Evolutionary conservation across 108 stramenopile species (phyloP), one percentile per base, ranked within the genome.

Genomic region (Fistulifera pelliculosa): DNA sequence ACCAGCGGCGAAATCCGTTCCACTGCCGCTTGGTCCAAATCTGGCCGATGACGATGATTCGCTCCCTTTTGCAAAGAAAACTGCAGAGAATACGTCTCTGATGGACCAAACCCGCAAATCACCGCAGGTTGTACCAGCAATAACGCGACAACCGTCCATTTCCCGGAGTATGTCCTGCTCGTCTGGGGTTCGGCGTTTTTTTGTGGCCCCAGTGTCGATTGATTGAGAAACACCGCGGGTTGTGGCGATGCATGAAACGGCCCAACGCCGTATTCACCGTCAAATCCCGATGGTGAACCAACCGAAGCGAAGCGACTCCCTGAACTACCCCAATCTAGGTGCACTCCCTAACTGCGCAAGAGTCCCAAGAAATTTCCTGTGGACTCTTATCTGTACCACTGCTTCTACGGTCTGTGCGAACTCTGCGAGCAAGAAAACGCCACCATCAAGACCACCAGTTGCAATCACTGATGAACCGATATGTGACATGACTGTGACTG

Each of bases 371-470:
- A 24, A 31, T 58, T 59, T 52, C 49, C 19, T 60, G 12, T 42
- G 58, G 41, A 60, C 66, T 22, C 53, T 49, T 16, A 56, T 63
- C 47, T 73, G 65, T 8, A 8, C 6, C 8, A 35, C 31, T 3
- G 31, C 31, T 35, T 35, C 8, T 35, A 35, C 31, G 31, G 31
- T 35, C 31, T 35, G 8, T 3, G 14, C 55, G 71, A 41, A 60
- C 69, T 55, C 76, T 85, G 49, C 75, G 77, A 41, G 90, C 90
- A n/a, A 92, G 55, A 56, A 87, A 14, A 92, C 74, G 25, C 86
- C 74, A 15, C 90, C 90, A 69, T 92, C 90, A 18, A 92, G 59
- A 11, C 83, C 90, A 27, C 90, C 90, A 23, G 81, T 85, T 0
- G 74, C 85, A 45, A 92, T 75, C 10, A 83, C 62, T 0, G 80